Conservation (phyloP, 495 filamentous ascomycete genomes). For the Lasiosphaeris hirsuta region DNA sequence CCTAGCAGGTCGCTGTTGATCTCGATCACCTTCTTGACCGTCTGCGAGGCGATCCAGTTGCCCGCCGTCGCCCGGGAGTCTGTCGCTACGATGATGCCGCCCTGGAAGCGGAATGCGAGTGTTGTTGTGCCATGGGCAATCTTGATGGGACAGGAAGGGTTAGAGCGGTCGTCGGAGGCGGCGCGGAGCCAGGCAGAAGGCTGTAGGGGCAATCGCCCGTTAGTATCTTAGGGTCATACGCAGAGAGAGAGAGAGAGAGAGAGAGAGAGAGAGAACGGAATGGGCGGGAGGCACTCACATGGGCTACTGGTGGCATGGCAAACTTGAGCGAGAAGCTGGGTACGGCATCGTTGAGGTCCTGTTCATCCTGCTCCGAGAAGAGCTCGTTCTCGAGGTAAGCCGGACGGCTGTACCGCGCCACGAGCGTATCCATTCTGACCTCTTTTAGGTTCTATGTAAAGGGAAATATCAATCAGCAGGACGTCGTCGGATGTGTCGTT, state of each 20-base stretch:
- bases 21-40: slow-evolving; percentile 98
- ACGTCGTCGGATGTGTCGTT: too few species aligned
- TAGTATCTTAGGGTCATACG: too few species aligned
- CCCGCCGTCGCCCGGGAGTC: slow-evolving; percentile 95
- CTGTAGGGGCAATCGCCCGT: slow-evolving; percentile 37
- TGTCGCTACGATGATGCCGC: slow-evolving; percentile 95
- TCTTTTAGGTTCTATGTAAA: background rate
- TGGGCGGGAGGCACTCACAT: slow-evolving; percentile 53
- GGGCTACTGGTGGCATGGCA: slow-evolving; percentile 86
- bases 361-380: slow-evolving; percentile 69
- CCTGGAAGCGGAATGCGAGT: slow-evolving; percentile 95
- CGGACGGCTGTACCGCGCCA: slow-evolving; percentile 80
- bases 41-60: slow-evolving; percentile 98
- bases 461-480: background rate
- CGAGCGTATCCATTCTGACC: slow-evolving; percentile 78
- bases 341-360: slow-evolving; percentile 64
- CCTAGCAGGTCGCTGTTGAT: slow-evolving; percentile 88
- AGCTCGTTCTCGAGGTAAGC: slow-evolving; percentile 64
- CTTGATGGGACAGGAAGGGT: slow-evolving; percentile 96
- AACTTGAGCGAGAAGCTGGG: slow-evolving; percentile 80
- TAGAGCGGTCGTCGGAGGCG: slow-evolving; percentile 93
- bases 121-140: slow-evolving; percentile 98
- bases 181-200: slow-evolving; percentile 90
- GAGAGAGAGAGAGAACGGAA: background rate
- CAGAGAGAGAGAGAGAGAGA: background rate